phyloP scores from a whole-genome alignment of 306 rosid genomes.

The Sindora glabra region DNA sequence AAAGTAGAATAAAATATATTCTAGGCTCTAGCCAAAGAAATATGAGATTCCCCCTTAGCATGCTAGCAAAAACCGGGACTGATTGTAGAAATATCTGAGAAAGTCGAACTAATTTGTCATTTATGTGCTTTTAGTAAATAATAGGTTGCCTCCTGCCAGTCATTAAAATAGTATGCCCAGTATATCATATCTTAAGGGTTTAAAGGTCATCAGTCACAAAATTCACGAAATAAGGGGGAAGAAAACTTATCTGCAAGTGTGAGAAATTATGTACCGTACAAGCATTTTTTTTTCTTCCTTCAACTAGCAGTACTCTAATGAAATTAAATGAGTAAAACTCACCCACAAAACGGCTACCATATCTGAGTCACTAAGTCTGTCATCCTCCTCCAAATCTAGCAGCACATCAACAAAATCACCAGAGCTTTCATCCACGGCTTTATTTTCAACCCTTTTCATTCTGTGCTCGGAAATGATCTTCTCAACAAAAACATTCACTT shows the following conservation, averaged over 20 bases:
- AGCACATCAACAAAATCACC: constrained; percentile 74
- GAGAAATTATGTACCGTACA: background rate
- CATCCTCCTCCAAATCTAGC: constrained; percentile 53
- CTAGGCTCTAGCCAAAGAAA: background rate
- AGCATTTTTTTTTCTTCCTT: too few species aligned
- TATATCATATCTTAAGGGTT: too few species aligned
- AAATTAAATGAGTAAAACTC: background rate
- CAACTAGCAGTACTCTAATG: too few species aligned
- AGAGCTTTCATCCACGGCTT: background rate
- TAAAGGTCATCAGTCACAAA: too few species aligned
- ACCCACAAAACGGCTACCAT: constrained; percentile 84
- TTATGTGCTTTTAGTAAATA: too few species aligned
- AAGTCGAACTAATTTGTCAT: too few species aligned
- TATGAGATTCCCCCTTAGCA: background rate
- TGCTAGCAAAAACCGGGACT: too few species aligned
- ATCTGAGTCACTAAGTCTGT: constrained; percentile 48
- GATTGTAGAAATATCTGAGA: too few species aligned
- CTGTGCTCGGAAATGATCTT: constrained; percentile 56
- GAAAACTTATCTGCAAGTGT: background rate
- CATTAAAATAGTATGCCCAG: too few species aligned
- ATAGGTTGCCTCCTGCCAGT: too few species aligned
- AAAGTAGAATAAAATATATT: too few species aligned
- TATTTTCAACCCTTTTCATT: constrained; percentile 9
- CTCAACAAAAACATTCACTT: constrained; percentile 58
- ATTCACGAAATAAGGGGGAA: too few species aligned